Conservation (phyloP, 768 basidiomycete species). For the Chalciporus pseudorubinellus region DNA sequence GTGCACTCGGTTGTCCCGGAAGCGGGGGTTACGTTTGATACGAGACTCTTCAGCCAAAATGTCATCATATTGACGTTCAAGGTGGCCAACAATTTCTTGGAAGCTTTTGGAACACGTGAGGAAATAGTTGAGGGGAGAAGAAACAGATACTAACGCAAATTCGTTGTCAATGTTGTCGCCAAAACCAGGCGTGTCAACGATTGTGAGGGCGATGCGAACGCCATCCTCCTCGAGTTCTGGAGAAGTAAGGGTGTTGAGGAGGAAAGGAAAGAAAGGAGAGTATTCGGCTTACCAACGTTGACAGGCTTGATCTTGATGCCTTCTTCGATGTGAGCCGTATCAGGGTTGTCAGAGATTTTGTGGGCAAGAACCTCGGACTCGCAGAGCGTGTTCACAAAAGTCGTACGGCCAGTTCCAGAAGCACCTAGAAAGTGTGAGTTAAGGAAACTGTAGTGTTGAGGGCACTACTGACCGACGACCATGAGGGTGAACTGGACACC, state of each 20-base stretch:
- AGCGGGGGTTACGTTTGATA: slow-evolving; percentile 99
- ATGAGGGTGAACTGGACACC: slow-evolving; percentile 97
- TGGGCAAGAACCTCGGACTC: slow-evolving; percentile 90
- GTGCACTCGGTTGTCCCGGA: slow-evolving; percentile 97
- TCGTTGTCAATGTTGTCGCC: slow-evolving; percentile 99
- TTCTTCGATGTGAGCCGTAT: slow-evolving; percentile 90
- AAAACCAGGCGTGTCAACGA: slow-evolving; percentile 98
- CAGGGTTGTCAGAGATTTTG: slow-evolving; percentile 81
- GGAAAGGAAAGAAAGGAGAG: neutral
- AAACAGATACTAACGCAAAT: slow-evolving; percentile 70
- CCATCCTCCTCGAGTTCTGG: slow-evolving; percentile 98
- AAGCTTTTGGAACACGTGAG: slow-evolving; percentile 53
- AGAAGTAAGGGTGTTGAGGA: slow-evolving; percentile 1
- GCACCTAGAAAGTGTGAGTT: slow-evolving; percentile 59
- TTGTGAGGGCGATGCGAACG: slow-evolving; percentile 94
- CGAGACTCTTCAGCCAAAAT: slow-evolving; percentile 97
- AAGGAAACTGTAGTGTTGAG: neutral
- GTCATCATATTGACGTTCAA: slow-evolving; percentile 99
- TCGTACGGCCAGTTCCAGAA: slow-evolving; percentile 95
- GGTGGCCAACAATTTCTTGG: slow-evolving; percentile 93
- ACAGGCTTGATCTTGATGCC: slow-evolving; percentile 93
- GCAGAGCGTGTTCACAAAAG: slow-evolving; percentile 99
- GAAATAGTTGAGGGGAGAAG: slow-evolving; percentile 4
- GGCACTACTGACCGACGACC: slow-evolving; percentile 81
- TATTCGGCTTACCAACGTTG: slow-evolving; percentile 67